phyloP scores from a whole-genome alignment of 1,284 basidiomycete species.

The Puccinia coronata region DNA sequence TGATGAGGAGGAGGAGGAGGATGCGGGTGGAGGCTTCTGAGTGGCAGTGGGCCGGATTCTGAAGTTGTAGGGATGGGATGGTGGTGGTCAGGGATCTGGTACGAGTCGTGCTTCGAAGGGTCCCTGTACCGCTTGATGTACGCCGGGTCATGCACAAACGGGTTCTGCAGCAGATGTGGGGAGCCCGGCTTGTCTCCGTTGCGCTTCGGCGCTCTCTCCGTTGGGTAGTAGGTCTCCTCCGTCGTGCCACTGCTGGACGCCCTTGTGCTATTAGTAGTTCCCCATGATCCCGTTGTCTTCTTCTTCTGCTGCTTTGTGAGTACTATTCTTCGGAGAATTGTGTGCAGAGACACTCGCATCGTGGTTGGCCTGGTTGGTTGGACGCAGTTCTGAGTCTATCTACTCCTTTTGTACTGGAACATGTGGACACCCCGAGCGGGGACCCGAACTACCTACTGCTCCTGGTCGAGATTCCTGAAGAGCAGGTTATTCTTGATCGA shows the following conservation, averaged over 20 bases:
- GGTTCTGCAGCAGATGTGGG: not conserved
- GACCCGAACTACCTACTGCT: too few species aligned
- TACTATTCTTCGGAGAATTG: too few species aligned
- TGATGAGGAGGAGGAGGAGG: not conserved
- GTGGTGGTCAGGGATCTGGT: conserved; percentile 33
- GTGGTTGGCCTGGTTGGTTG: too few species aligned
- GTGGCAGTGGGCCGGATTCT: conserved; percentile 23
- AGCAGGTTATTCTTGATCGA: conserved; percentile 88
- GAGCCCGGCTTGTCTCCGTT: not conserved
- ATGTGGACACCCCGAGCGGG: too few species aligned
- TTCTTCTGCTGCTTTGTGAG: too few species aligned
- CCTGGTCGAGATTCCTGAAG: conserved; percentile 93
- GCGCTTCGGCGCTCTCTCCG: not conserved
- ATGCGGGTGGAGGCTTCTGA: conserved; percentile 31
- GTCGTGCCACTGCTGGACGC: too few species aligned
- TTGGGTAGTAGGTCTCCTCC: not conserved
- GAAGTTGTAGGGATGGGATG: conserved; percentile 18
- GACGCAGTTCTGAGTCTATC: too few species aligned
- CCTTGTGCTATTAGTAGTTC: too few species aligned
- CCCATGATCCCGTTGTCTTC: too few species aligned
- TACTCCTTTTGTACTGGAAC: too few species aligned
- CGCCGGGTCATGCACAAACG: conserved; percentile 50
- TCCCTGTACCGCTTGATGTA: conserved; percentile 53
- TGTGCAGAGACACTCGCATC: too few species aligned
- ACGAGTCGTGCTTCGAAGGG: conserved; percentile 51